Conservation (phyloP, 371 early-diverging fungal genomes). For the Lichtheimia hyalospora region DNA sequence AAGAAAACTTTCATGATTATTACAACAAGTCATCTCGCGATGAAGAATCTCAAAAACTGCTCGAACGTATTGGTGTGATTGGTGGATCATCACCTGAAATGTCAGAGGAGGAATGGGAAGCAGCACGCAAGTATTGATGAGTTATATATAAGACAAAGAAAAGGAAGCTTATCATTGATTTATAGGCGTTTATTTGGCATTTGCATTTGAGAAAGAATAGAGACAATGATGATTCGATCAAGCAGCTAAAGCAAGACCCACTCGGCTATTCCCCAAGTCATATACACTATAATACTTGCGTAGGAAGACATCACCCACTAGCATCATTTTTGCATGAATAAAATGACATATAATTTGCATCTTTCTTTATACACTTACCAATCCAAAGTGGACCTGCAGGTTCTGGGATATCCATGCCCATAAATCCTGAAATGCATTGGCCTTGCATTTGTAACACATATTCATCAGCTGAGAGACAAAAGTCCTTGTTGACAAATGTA, state of each 20-base stretch:
- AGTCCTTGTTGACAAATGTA: slow-evolving; percentile 68
- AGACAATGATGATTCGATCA: not conserved
- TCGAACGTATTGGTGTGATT: slow-evolving; percentile 85
- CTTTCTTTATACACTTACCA: slow-evolving; percentile 10
- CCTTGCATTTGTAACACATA: slow-evolving; percentile 81
- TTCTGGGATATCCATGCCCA: slow-evolving; percentile 83
- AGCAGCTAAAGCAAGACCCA: slow-evolving; percentile 63
- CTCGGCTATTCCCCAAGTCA: slow-evolving; percentile 83
- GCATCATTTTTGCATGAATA: not conserved
- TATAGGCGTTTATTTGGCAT: slow-evolving; percentile 57
- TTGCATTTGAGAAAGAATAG: slow-evolving; percentile 55
- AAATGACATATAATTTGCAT: not conserved
- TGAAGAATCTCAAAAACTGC: slow-evolving; percentile 49
- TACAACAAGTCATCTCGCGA: slow-evolving; percentile 64
- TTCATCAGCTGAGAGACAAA: slow-evolving; percentile 49
- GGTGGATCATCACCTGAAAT: slow-evolving; percentile 62
- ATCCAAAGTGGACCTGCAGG: slow-evolving; percentile 57
- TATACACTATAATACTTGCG: slow-evolving; percentile 91
- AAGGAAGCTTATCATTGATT: not conserved
- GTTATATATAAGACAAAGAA: not conserved
- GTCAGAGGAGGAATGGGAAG: slow-evolving; percentile 92
- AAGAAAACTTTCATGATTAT: slow-evolving; percentile 81
- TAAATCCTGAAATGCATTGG: slow-evolving; percentile 91
- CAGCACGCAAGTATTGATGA: slow-evolving; percentile 59
- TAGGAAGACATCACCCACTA: slow-evolving; percentile 91